These are phyloP conservation scores for Clavispora phyllophila DNA, from an alignment of 805 yeast species.

Conservation along the genomic window DNA sequence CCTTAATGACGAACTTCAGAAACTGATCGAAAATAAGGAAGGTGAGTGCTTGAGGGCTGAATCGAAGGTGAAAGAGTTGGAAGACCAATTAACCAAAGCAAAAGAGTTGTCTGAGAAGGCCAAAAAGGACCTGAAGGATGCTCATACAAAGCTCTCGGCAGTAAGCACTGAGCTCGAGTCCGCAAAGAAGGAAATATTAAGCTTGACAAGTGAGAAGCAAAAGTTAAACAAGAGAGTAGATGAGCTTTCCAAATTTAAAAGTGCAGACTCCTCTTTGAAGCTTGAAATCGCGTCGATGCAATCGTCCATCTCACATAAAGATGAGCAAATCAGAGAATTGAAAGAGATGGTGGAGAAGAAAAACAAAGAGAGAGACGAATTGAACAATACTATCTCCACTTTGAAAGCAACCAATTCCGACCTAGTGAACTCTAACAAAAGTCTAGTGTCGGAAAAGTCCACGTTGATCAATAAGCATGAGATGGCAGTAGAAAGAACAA, in stretches of 20 bases:
- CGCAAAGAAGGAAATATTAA: constrained; percentile 18
- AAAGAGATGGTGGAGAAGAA: constrained; percentile 26
- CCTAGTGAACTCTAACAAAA: constrained; percentile 29
- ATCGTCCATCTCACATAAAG: constrained; percentile 42
- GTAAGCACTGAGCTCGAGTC: constrained; percentile 15
- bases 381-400: constrained; percentile 34
- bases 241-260: constrained; percentile 26
- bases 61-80: constrained; percentile 4
- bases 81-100: constrained; percentile 2
- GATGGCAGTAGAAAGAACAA: constrained; percentile 23
- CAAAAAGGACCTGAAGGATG: constrained; percentile 11
- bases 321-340: constrained; percentile 34
- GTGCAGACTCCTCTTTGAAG: constrained; percentile 42
- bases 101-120: constrained; percentile 10
- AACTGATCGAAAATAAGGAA: not conserved
- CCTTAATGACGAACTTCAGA: not conserved
- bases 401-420: constrained; percentile 40
- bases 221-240: constrained; percentile 29
- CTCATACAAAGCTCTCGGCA: constrained; percentile 13
- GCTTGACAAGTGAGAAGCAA: constrained; percentile 30
- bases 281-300: constrained; percentile 45
- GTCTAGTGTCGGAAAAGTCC: constrained; percentile 35
- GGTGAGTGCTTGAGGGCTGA: not conserved
- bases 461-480: constrained; percentile 41
- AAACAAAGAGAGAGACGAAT: constrained; percentile 34